Evolutionary conservation across 2,329 filamentous ascomycete genomes (phyloP).

Genomic region (Cordyceps fumosorosea): DNA sequence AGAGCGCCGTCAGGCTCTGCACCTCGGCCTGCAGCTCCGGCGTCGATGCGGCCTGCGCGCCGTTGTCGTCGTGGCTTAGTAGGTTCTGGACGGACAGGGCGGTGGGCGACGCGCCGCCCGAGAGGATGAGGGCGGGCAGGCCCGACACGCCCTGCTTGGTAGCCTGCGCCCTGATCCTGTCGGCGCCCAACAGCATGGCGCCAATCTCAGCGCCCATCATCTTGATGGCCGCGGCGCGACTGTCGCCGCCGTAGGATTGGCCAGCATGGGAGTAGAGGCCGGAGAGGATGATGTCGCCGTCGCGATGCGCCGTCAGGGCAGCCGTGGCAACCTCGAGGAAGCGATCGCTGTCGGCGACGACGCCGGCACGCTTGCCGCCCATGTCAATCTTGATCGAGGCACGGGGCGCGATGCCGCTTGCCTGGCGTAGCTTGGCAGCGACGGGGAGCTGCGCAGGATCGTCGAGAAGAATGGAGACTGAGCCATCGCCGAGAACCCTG

Average conservation of each 20-base stretch:
- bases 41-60: constrained; percentile 3
- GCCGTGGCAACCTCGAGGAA: constrained; percentile 42
- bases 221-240: constrained; percentile 24
- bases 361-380: constrained; percentile 64
- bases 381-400: constrained; percentile 72
- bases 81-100: constrained; percentile 32
- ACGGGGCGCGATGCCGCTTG: constrained; percentile 41
- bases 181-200: constrained; percentile 22
- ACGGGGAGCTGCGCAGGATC: constrained; percentile 53
- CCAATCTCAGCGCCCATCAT: constrained; percentile 26
- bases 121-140: constrained; percentile 37
- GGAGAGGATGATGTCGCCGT: constrained; percentile 36
- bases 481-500: constrained; percentile 45
- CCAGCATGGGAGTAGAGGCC: constrained; percentile 72
- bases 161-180: constrained; percentile 17
- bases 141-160: constrained; percentile 13
- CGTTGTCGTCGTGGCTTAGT: constrained; percentile 12
- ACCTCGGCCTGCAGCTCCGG: constrained; percentile 18
- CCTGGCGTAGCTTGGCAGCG: constrained; percentile 35
- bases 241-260: constrained; percentile 54
- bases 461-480: constrained; percentile 63
- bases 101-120: constrained; percentile 72
- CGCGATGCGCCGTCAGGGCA: constrained; percentile 21
- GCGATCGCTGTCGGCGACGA: constrained; percentile 42
- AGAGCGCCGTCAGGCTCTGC: constrained; percentile 16